Percentiles rank a stretch among this genome's conserved stretches.
Conservation (phyloP, 2,329 filamentous ascomycete genomes). For the Colletotrichum chrysophilum region DNA sequence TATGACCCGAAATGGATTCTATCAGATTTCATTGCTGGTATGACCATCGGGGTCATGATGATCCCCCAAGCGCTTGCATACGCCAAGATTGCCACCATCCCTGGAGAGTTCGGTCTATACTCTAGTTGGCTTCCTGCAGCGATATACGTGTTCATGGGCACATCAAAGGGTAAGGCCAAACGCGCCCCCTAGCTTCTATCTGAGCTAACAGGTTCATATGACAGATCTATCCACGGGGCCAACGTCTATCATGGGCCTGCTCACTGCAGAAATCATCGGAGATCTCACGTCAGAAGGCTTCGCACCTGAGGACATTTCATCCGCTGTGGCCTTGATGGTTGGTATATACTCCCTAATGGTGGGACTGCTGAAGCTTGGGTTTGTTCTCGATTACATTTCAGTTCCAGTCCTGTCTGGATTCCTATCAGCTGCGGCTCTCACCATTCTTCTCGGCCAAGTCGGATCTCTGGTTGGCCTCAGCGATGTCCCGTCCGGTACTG, state of each 20-base stretch:
- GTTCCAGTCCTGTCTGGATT: slow-evolving; percentile 69
- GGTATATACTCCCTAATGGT: slow-evolving; percentile 64
- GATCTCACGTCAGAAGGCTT: slow-evolving; percentile 56
- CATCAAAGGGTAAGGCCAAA: slow-evolving; percentile 58
- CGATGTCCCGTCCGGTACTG: slow-evolving; percentile 55
- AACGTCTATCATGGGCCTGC: slow-evolving; percentile 67
- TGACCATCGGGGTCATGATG: slow-evolving; percentile 64
- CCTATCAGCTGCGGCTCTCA: slow-evolving; percentile 70
- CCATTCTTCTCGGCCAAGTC: slow-evolving; percentile 70
- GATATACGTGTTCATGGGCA: slow-evolving; percentile 65
- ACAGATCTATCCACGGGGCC: slow-evolving; percentile 66
- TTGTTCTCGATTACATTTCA: slow-evolving; percentile 70
- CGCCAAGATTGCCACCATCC: slow-evolving; percentile 66
- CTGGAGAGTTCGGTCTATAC: slow-evolving; percentile 64
- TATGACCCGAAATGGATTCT: slow-evolving; percentile 67
- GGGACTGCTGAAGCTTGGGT: slow-evolving; percentile 67
- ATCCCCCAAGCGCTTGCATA: slow-evolving; percentile 68
- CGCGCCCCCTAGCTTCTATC: neutral
- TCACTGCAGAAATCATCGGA: slow-evolving; percentile 65
- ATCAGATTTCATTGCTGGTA: slow-evolving; percentile 66
- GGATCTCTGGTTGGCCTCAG: slow-evolving; percentile 62
- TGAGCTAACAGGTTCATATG: neutral
- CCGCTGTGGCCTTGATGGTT: slow-evolving; percentile 67
- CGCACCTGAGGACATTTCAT: slow-evolving; percentile 59
- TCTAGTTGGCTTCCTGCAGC: slow-evolving; percentile 64